Conservation (phyloP, 2,329 filamentous ascomycete genomes). For the Fusarium ambrosium region DNA sequence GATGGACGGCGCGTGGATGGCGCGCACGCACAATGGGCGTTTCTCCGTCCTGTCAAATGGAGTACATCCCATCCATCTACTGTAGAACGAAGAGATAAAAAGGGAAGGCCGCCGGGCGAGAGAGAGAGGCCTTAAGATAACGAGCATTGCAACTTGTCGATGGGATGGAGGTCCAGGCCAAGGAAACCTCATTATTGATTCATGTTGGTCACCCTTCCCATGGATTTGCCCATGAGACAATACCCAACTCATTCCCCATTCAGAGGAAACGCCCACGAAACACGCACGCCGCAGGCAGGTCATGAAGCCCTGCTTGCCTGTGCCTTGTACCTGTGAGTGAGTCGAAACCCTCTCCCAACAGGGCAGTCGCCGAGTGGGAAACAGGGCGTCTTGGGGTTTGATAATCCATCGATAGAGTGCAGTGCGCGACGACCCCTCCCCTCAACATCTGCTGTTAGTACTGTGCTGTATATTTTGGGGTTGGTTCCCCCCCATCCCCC, state of each 20-base stretch:
- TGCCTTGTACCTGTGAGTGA: too few species aligned
- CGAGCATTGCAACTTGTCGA: background rate
- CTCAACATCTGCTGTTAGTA: constrained; percentile 1
- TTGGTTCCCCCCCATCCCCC: background rate
- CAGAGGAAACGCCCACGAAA: constrained; percentile 12
- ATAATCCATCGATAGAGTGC: background rate
- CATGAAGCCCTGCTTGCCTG: background rate
- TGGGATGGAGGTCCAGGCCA: background rate
- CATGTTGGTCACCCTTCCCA: background rate
- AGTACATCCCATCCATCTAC: background rate
- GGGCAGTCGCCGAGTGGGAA: background rate
- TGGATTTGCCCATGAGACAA: background rate
- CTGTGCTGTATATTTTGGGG: constrained; percentile 7
- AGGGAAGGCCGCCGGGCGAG: background rate
- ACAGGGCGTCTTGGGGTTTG: background rate
- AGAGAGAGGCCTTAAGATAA: background rate
- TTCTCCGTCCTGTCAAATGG: background rate
- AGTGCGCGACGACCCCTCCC: background rate
- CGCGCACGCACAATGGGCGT: constrained; percentile 7
- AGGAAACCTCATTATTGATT: constrained; percentile 4
- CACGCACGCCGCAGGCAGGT: constrained; percentile 7
- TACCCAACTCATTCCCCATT: constrained; percentile 3
- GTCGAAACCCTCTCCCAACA: background rate
- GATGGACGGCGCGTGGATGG: constrained; percentile 22
- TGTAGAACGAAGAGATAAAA: background rate